Percentiles rank a stretch among this genome's conserved stretches.
These are phyloP conservation scores for Pelargonium exstipulatum DNA, from an alignment of 441 rosid genomes.

Conservation along the genomic window DNA sequence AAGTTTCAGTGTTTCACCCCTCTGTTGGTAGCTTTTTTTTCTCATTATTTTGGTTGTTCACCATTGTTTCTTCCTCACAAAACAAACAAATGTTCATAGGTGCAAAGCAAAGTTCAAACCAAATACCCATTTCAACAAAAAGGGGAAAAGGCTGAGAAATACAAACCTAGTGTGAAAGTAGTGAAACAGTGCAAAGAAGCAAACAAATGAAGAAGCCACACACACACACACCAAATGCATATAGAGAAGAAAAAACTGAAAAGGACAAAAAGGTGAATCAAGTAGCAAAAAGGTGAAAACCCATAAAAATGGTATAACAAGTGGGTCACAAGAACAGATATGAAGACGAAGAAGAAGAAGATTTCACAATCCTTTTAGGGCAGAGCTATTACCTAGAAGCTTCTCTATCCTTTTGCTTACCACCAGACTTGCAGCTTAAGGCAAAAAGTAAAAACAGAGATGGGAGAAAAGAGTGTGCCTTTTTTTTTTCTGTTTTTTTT, in stretches of 20 bases:
- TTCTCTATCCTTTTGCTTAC: neutral
- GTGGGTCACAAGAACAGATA: neutral
- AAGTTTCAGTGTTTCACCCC: no score
- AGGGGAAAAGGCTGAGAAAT: no score
- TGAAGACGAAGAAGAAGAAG: neutral
- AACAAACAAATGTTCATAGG: neutral
- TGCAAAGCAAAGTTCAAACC: neutral
- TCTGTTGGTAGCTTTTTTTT: no score
- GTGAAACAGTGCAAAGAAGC: neutral
- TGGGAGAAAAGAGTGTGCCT: no score
- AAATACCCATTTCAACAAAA: neutral
- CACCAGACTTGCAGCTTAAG: neutral
- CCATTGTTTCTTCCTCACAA: neutral
- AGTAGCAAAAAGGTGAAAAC: neutral
- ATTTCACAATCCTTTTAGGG: neutral
- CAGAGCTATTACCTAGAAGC: neutral
- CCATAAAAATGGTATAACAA: neutral
- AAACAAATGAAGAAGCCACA: neutral
- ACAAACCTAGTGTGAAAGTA: neutral
- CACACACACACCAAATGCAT: neutral
- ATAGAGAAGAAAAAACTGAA: no score
- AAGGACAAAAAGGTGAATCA: neutral
- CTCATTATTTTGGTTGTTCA: neutral
- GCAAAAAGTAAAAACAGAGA: neutral
- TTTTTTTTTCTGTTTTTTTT: no score